Evolutionary conservation across 192 early-diverging fungal species (phyloP).

Genomic region (Chytriomyces confervae): DNA sequence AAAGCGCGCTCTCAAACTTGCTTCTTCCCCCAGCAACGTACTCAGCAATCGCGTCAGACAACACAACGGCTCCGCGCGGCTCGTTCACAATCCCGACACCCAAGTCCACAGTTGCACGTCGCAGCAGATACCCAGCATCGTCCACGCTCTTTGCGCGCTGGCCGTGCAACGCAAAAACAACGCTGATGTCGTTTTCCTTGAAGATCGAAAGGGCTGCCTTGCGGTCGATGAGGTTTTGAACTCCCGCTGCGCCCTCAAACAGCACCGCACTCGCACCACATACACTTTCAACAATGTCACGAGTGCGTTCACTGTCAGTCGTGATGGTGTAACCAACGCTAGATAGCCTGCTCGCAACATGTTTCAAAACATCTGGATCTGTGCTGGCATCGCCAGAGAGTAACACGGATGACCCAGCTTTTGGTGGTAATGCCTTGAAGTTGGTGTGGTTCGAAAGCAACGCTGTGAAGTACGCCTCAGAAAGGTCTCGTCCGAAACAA

Average conservation of each 20-base stretch:
- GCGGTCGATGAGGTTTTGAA: constrained; percentile 42
- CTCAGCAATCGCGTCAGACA: constrained; percentile 57
- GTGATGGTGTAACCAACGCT: constrained; percentile 71
- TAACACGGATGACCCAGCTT: constrained; percentile 68
- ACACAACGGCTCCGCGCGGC: constrained; percentile 48
- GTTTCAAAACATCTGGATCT: constrained; percentile 67
- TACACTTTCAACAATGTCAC: constrained; percentile 34
- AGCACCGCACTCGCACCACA: constrained; percentile 1
- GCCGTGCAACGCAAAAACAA: constrained; percentile 54
- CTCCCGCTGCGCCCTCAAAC: constrained; percentile 27
- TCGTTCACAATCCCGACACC: constrained; percentile 65
- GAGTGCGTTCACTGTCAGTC: constrained; percentile 69
- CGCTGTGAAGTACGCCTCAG: constrained; percentile 83
- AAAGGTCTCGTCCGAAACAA: constrained; percentile 90
- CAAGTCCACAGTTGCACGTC: constrained; percentile 57
- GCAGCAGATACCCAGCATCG: constrained; percentile 49
- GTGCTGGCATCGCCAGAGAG: constrained; percentile 72
- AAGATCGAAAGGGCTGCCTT: constrained; percentile 44
- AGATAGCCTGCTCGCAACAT: constrained; percentile 71
- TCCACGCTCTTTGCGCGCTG: constrained; percentile 36
- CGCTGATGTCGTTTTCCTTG: constrained; percentile 38
- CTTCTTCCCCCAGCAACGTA: constrained; percentile 43
- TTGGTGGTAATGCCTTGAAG: constrained; percentile 77
- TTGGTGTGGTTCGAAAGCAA: constrained; percentile 87
- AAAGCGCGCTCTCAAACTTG: constrained; percentile 49